These are phyloP conservation scores for Oleoguttula mirabilis DNA, from an alignment of 495 filamentous ascomycete genomes.

Conservation along the genomic window DNA sequence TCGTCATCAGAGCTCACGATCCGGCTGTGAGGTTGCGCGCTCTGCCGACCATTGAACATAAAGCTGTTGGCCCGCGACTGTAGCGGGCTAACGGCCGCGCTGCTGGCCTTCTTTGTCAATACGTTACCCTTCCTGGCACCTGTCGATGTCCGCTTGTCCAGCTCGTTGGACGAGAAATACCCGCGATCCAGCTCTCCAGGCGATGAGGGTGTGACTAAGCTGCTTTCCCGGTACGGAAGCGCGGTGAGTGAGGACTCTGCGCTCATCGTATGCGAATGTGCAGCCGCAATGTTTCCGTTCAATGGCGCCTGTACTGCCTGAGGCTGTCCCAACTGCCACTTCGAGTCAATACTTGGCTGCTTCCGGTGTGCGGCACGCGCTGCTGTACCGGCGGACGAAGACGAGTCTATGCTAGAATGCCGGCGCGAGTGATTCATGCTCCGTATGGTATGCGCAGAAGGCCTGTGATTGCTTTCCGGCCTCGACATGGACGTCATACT, in stretches of 20 bases:
- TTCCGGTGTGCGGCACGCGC: conserved; percentile 48
- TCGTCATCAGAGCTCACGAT: neutral
- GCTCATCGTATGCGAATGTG: conserved; percentile 26
- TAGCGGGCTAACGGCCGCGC: conserved; percentile 12
- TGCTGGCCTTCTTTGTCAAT: conserved; percentile 7
- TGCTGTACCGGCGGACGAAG: conserved; percentile 23
- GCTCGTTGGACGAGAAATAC: conserved; percentile 86
- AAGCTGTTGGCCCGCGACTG: conserved; percentile 27
- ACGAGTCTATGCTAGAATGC: conserved; percentile 69
- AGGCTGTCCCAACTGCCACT: conserved; percentile 71
- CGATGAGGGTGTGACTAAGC: neutral
- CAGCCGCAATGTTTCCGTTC: conserved; percentile 13
- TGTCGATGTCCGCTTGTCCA: conserved; percentile 44
- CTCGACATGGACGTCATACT: conserved; percentile 30
- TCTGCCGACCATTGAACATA: conserved; percentile 17
- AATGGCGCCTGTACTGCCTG: conserved; percentile 12
- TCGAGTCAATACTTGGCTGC: conserved; percentile 75
- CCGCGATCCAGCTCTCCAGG: conserved; percentile 64
- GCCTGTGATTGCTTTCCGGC: conserved; percentile 43
- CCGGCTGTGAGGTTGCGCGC: neutral
- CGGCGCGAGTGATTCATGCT: conserved; percentile 75
- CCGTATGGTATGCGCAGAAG: conserved; percentile 73
- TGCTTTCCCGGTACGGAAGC: neutral
- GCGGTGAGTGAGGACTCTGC: conserved; percentile 10
- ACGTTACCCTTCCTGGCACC: conserved; percentile 1